A percentile compares a stretch with the other conserved stretches of the same genome.
These are phyloP conservation scores for Trichoderma sp. DNA, from an alignment of 2,329 filamentous ascomycete genomes.

Conservation along the genomic window DNA sequence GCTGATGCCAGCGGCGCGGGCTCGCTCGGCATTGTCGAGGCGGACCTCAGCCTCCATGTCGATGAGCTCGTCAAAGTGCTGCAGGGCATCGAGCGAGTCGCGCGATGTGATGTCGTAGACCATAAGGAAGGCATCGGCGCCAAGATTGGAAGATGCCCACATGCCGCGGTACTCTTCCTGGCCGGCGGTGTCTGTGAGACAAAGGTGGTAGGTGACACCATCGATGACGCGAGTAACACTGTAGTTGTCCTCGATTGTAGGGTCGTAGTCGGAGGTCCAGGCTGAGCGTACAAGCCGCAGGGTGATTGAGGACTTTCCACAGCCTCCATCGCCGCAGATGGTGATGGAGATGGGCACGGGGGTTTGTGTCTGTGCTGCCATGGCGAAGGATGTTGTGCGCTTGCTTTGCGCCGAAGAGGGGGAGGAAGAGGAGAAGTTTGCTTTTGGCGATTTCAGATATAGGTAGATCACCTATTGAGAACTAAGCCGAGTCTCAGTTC, in stretches of 20 bases:
- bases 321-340: constrained; percentile 83
- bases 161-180: constrained; percentile 88
- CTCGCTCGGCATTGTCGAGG: constrained; percentile 61
- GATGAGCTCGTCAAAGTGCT: constrained; percentile 81
- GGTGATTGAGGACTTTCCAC: constrained; percentile 83
- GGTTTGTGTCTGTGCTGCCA: constrained; percentile 21
- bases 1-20: constrained; percentile 45
- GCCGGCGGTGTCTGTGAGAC: constrained; percentile 81
- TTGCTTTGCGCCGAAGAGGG: constrained; percentile 1
- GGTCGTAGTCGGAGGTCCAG: constrained; percentile 83
- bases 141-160: constrained; percentile 78
- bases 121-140: constrained; percentile 79
- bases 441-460: background rate
- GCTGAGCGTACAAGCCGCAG: constrained; percentile 77
- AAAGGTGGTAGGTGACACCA: constrained; percentile 76
- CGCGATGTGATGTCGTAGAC: constrained; percentile 83
- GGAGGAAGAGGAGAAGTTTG: background rate
- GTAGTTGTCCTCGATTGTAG: constrained; percentile 83
- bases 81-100: constrained; percentile 68
- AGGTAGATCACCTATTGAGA: background rate
- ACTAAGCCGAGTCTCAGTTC: background rate
- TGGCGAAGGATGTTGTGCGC: background rate
- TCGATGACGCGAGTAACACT: constrained; percentile 78
- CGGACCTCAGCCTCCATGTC: constrained; percentile 77
- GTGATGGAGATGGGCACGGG: constrained; percentile 70